Conservation (phyloP, 2,329 filamentous ascomycete genomes). For the Phyllosticta paracitricarpa region DNA sequence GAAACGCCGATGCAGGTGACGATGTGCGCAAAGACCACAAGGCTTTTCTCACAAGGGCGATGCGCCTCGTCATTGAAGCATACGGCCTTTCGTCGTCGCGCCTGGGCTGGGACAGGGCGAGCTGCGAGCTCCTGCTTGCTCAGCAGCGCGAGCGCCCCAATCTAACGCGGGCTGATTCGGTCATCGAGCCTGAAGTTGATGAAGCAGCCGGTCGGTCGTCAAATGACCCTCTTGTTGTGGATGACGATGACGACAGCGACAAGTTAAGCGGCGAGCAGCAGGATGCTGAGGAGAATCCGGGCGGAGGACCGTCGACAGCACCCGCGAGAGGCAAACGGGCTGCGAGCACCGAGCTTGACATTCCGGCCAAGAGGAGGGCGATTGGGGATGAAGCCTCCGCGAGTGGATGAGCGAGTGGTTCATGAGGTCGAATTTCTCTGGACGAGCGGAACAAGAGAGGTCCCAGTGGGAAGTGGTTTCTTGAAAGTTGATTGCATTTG, state of each 20-base stretch:
- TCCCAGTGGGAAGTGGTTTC: too few relatives aligned
- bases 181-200: too few relatives aligned
- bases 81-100: neutral
- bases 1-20: too few relatives aligned
- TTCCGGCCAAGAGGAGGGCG: neutral
- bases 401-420: too few relatives aligned
- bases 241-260: too few relatives aligned
- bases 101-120: neutral
- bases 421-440: too few relatives aligned
- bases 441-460: too few relatives aligned
- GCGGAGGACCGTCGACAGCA: neutral
- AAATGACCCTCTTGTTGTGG: too few relatives aligned
- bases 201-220: too few relatives aligned
- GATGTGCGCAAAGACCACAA: neutral
- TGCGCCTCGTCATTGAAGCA: neutral
- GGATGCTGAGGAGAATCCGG: neutral
- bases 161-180: neutral
- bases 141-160: neutral
- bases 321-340: neutral
- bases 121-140: neutral
- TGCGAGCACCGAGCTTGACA: neutral
- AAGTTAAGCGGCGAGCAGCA: neutral
- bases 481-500: too few relatives aligned
- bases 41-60: neutral
- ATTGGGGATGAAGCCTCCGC: too few relatives aligned